These are phyloP conservation scores for Nakazawaea holstii DNA, from an alignment of 805 yeast genomes.

Conservation along the genomic window DNA sequence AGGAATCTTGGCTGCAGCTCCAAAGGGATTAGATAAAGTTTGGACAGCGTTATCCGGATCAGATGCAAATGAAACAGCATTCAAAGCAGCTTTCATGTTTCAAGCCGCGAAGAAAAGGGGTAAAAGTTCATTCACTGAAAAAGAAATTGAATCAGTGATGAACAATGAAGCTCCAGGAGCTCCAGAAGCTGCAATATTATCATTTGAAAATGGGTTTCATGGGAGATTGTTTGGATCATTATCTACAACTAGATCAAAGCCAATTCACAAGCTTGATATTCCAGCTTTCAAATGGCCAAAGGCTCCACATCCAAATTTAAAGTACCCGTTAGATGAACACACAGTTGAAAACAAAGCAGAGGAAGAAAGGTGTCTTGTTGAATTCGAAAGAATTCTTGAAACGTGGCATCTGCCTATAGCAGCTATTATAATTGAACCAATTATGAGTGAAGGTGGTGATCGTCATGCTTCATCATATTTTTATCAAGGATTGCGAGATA, in stretches of 20 bases:
- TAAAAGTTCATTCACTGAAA: constrained; percentile 35
- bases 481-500: constrained; percentile 59
- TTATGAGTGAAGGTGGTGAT: constrained; percentile 75
- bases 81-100: constrained; percentile 66
- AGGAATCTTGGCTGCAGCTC: constrained; percentile 52
- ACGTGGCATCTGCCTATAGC: constrained; percentile 40
- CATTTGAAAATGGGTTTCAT: constrained; percentile 51
- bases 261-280: constrained; percentile 51
- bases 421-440: constrained; percentile 52
- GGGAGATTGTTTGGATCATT: constrained; percentile 53
- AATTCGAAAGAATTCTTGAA: constrained; percentile 33
- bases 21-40: constrained; percentile 51
- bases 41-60: constrained; percentile 68
- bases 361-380: constrained; percentile 38
- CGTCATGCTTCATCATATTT: constrained; percentile 60
- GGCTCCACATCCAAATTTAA: constrained; percentile 67
- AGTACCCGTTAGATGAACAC: constrained; percentile 74
- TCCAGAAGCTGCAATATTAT: constrained; percentile 46
- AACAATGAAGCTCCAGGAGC: constrained; percentile 47
- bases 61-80: constrained; percentile 66
- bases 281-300: constrained; percentile 60
- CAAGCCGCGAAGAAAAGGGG: constrained; percentile 53
- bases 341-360: constrained; percentile 45
- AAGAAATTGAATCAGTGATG: constrained; percentile 39
- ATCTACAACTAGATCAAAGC: constrained; percentile 51